These are phyloP conservation scores for Solanum chmielewskii DNA, from an alignment of 257 asterid genomes.

Conservation along the genomic window DNA sequence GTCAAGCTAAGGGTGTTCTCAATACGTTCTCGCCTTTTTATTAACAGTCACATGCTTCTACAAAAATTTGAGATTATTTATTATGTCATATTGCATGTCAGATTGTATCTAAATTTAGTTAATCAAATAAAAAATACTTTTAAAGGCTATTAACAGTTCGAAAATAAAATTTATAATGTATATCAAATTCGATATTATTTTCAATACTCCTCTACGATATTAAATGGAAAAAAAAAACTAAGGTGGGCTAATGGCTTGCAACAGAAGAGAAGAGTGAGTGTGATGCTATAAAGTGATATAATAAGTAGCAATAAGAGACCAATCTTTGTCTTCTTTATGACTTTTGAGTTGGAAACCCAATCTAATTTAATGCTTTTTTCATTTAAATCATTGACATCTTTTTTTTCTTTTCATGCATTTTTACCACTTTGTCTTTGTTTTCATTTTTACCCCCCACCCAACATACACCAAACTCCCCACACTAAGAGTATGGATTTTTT, in stretches of 20 bases:
- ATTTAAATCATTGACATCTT: neutral
- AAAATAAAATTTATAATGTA: no score
- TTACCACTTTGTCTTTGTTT: neutral
- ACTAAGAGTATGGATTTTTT: neutral
- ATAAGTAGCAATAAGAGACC: neutral
- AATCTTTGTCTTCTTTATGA: slow-evolving; percentile 1
- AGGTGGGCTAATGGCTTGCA: neutral
- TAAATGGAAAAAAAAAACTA: neutral
- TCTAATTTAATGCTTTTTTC: neutral
- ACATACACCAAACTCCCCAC: neutral
- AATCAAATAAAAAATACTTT: no score
- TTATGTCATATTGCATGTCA: no score
- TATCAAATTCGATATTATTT: no score
- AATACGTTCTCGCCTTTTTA: no score
- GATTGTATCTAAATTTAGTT: no score
- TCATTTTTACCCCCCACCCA: neutral
- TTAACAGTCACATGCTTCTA: neutral
- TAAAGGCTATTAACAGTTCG: neutral
- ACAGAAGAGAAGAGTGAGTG: neutral
- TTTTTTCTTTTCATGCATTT: slow-evolving; percentile 4
- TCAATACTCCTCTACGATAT: no score
- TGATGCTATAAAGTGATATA: neutral
- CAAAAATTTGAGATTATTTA: no score
- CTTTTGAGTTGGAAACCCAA: neutral
- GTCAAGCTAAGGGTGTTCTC: no score